These are phyloP conservation scores for Suhomyces chickasaworum DNA, from an alignment of 1,139 yeast genomes.

Conservation along the genomic window DNA sequence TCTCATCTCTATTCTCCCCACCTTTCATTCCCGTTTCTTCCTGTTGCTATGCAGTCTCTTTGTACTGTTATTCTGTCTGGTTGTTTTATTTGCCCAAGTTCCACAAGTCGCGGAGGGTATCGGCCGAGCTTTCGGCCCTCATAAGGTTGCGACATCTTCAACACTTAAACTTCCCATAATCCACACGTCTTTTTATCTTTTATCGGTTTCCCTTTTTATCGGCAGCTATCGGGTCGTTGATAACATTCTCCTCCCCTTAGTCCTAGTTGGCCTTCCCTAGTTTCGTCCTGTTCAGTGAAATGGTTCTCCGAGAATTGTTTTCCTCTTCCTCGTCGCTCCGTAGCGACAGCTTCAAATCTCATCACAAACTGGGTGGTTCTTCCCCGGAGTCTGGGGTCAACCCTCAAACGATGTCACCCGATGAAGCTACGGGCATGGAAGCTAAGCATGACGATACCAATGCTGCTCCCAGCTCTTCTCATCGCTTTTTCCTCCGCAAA, in stretches of 20 bases:
- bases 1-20: too few relatives aligned
- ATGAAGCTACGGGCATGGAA: not conserved
- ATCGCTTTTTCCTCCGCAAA: conserved; percentile 13
- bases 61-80: too few relatives aligned
- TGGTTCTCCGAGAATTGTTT: conserved; percentile 18
- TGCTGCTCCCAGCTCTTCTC: conserved; percentile 4
- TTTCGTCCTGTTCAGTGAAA: not conserved
- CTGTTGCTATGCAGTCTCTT: too few relatives aligned
- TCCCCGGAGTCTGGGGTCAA: not conserved
- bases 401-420: not conserved
- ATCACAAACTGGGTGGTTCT: not conserved
- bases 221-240: not conserved
- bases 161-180: too few relatives aligned
- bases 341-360: not conserved
- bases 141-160: conserved; percentile 2
- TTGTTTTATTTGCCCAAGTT: too few relatives aligned
- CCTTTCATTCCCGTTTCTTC: too few relatives aligned
- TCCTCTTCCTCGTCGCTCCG: conserved; percentile 13
- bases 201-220: too few relatives aligned
- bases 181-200: not conserved
- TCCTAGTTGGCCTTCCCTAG: not conserved
- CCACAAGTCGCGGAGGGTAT: not conserved
- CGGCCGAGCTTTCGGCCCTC: conserved; percentile 7
- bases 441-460: not conserved
- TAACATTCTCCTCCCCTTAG: not conserved